Percentiles rank a stretch among this genome's conserved stretches.
Evolutionary conservation across 2,329 filamentous ascomycete species (phyloP).

Genomic region (Trematosphaeria pertusa): DNA sequence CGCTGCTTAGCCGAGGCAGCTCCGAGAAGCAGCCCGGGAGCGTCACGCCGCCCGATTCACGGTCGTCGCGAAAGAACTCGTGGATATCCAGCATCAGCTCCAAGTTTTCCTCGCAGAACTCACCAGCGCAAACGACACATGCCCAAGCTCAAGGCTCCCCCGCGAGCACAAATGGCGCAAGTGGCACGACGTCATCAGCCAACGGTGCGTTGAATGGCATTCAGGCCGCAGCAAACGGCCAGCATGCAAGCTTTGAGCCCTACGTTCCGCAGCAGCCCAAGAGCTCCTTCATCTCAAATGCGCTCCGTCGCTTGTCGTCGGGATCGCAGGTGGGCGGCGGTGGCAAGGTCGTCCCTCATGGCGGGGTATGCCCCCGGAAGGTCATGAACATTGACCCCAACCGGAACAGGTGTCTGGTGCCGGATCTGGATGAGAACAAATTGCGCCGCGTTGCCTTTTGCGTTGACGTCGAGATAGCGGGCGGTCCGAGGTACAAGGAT

Average conservation of each 20-base stretch:
- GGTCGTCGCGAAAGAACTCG: conserved; percentile 67
- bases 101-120: conserved; percentile 76
- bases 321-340: conserved; percentile 52
- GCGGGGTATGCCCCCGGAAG: conserved; percentile 78
- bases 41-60: conserved; percentile 37
- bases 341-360: conserved; percentile 62
- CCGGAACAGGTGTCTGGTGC: conserved; percentile 78
- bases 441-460: conserved; percentile 90
- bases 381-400: conserved; percentile 85
- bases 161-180: conserved; percentile 51
- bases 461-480: conserved; percentile 96
- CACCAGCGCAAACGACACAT: conserved; percentile 41
- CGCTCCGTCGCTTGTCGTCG: conserved; percentile 82
- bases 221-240: conserved; percentile 34
- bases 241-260: conserved; percentile 56
- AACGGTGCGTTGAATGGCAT: conserved; percentile 50
- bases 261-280: conserved; percentile 79
- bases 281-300: conserved; percentile 78
- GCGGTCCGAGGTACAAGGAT: conserved; percentile 74
- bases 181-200: conserved; percentile 59
- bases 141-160: conserved; percentile 43
- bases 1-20: conserved; percentile 51
- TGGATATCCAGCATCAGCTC: conserved; percentile 95
- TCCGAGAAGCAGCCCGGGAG: conserved; percentile 44
- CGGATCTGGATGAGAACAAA: conserved; percentile 80